Conservation (phyloP, 805 yeast species). For the Monosporozyma unispora region DNA sequence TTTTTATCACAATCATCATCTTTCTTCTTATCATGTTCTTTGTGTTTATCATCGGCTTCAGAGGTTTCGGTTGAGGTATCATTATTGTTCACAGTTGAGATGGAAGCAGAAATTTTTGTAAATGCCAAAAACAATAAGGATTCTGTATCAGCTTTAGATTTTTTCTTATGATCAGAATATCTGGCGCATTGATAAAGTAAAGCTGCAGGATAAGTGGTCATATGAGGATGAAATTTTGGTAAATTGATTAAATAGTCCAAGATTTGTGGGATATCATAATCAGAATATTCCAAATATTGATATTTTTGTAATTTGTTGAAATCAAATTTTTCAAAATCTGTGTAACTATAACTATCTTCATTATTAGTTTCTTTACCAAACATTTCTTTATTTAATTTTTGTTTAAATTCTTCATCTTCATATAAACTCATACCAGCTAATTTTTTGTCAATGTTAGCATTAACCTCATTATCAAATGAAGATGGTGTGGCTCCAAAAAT, state of each 20-base stretch:
- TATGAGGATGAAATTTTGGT: slow-evolving; percentile 44
- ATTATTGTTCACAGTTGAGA: slow-evolving; percentile 26
- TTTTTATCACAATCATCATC: not conserved
- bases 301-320: slow-evolving; percentile 46
- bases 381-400: not conserved
- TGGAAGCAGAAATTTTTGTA: slow-evolving; percentile 50
- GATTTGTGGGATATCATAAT: slow-evolving; percentile 64
- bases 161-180: slow-evolving; percentile 47
- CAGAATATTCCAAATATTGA: slow-evolving; percentile 55
- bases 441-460: slow-evolving; percentile 32
- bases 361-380: not conserved
- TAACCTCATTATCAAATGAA: not conserved
- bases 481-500: not conserved
- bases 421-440: slow-evolving; percentile 30
- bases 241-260: slow-evolving; percentile 50
- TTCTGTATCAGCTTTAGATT: slow-evolving; percentile 48
- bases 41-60: not conserved
- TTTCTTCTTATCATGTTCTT: not conserved
- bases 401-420: not conserved
- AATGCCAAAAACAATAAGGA: slow-evolving; percentile 52
- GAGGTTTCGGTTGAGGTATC: slow-evolving; percentile 3
- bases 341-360: slow-evolving; percentile 5
- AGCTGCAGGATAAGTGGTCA: slow-evolving; percentile 53
- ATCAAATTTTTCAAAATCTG: slow-evolving; percentile 34
- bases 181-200: slow-evolving; percentile 61